Evolutionary conservation across 2,329 filamentous ascomycete species (phyloP).

Genomic region (Curvularia sp.): DNA sequence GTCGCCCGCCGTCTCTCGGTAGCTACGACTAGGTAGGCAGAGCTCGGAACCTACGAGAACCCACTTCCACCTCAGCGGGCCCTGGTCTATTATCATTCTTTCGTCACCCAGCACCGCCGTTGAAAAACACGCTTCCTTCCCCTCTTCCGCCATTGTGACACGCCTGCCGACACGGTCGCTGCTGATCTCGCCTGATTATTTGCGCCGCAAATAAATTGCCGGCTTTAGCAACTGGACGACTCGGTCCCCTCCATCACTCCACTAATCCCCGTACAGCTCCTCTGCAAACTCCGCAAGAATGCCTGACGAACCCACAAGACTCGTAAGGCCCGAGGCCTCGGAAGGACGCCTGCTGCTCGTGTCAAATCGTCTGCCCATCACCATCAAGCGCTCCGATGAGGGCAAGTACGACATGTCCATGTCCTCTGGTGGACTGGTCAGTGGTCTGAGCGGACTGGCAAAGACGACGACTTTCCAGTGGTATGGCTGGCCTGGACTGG

Average conservation of each 20-base stretch:
- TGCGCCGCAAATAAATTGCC: slow-evolving; percentile 10
- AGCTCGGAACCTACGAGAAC: slow-evolving; percentile 40
- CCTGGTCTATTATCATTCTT: slow-evolving; percentile 41
- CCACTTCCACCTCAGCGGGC: slow-evolving; percentile 35
- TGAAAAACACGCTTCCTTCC: slow-evolving; percentile 11
- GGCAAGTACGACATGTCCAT: slow-evolving; percentile 93
- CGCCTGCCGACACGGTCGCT: slow-evolving; percentile 1
- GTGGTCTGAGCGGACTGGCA: slow-evolving; percentile 86
- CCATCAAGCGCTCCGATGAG: slow-evolving; percentile 91
- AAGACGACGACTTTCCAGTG: slow-evolving; percentile 96
- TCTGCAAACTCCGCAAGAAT: slow-evolving; percentile 22
- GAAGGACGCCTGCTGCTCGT: slow-evolving; percentile 75
- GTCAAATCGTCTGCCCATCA: slow-evolving; percentile 94
- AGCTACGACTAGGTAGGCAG: slow-evolving; percentile 8
- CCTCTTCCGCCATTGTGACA: background rate
- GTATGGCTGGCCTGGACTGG: slow-evolving; percentile 97
- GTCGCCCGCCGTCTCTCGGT: slow-evolving; percentile 16
- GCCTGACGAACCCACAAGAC: slow-evolving; percentile 42
- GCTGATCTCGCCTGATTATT: slow-evolving; percentile 8
- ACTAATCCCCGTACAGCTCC: slow-evolving; percentile 10
- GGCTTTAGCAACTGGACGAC: slow-evolving; percentile 6
- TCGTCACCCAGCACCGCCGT: slow-evolving; percentile 35
- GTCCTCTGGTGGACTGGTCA: slow-evolving; percentile 95
- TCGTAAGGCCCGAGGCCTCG: slow-evolving; percentile 32
- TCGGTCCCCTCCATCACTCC: slow-evolving; percentile 10